phyloP scores from a whole-genome alignment of 192 early-diverging fungal genomes.

The Irineochytrium annulatum region DNA sequence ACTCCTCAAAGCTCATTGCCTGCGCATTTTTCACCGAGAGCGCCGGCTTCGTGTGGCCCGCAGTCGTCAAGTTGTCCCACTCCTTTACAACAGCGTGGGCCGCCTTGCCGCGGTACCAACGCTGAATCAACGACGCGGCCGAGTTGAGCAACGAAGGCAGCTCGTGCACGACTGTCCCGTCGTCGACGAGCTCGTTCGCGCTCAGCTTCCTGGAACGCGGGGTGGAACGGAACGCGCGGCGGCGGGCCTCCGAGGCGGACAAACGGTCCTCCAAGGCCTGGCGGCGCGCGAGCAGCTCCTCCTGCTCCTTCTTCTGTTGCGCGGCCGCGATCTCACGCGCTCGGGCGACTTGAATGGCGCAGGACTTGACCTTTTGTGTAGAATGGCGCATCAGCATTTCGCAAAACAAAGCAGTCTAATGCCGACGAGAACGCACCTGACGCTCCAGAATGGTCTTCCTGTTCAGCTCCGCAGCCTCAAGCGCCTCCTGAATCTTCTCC shows the following conservation, averaged over 20 bases:
- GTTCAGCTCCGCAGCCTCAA: conserved; percentile 32
- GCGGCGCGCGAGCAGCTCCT: conserved; percentile 13
- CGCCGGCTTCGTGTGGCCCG: no score
- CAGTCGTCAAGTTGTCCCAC: no score
- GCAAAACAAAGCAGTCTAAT: not conserved
- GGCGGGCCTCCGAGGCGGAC: conserved; percentile 17
- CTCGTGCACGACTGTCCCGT: conserved; percentile 11
- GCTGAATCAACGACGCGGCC: conserved; percentile 19
- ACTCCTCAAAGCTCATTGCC: conserved; percentile 33
- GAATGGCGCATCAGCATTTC: not conserved
- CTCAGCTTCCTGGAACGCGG: conserved; percentile 17
- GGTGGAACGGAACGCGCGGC: conserved; percentile 8
- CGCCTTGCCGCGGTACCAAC: conserved; percentile 20
- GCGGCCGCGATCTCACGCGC: conserved; percentile 35
- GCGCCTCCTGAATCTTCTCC: conserved; percentile 18
- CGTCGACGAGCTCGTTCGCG: conserved; percentile 4
- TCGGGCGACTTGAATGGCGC: conserved; percentile 31
- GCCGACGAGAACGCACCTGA: conserved; percentile 6
- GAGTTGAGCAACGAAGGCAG: conserved; percentile 2
- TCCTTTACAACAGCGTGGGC: conserved; percentile 3
- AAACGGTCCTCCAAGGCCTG: conserved; percentile 33
- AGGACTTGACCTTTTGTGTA: conserved; percentile 9
- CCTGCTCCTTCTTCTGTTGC: conserved; percentile 22
- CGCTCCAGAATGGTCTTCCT: conserved; percentile 28
- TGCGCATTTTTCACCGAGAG: conserved; percentile 11